A percentile compares a stretch with the other conserved stretches of the same genome.
phyloP scores from a whole-genome alignment of 1,284 basidiomycete genomes.

The Phellopilus nigrolimitatus region DNA sequence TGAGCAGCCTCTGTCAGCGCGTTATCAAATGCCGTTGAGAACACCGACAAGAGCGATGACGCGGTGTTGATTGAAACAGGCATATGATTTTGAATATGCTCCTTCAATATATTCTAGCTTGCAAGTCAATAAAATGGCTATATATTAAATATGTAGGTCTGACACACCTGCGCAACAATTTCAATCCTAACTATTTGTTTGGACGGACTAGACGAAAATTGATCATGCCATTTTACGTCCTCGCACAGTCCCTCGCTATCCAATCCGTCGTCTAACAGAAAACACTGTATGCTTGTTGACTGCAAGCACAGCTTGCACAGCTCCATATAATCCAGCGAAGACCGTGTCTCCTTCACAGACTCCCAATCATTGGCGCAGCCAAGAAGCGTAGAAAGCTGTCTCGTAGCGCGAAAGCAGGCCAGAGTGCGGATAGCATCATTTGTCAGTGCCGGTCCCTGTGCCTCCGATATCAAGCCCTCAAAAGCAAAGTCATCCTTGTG shows the following conservation, averaged over 20 bases:
- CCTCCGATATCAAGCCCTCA: constrained; percentile 63
- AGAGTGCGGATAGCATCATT: constrained; percentile 52
- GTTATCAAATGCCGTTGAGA: constrained; percentile 28
- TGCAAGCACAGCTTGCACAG: constrained; percentile 53
- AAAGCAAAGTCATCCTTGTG: constrained; percentile 46
- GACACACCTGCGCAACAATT: constrained; percentile 55
- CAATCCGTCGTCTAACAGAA: constrained; percentile 70
- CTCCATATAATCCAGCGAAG: constrained; percentile 42
- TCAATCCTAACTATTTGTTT: constrained; percentile 66
- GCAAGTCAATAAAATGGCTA: constrained; percentile 3
- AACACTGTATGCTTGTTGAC: constrained; percentile 51
- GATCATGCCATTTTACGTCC: constrained; percentile 55
- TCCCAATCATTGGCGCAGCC: constrained; percentile 46
- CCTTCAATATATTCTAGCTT: constrained; percentile 34
- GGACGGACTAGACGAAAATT: constrained; percentile 44
- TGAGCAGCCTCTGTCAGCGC: constrained; percentile 33
- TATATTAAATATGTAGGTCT: background rate
- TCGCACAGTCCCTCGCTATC: constrained; percentile 46
- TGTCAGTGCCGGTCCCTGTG: constrained; percentile 44
- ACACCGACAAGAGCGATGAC: constrained; percentile 30
- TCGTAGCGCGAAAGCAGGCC: constrained; percentile 51
- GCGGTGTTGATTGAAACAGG: constrained; percentile 9
- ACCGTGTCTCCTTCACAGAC: constrained; percentile 44
- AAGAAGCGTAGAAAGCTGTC: constrained; percentile 48
- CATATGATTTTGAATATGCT: constrained; percentile 1